Percentiles rank a stretch among this genome's conserved stretches.
Evolutionary conservation across 441 rosid genomes (phyloP).

Genomic region (Gossypium davidsonii): DNA sequence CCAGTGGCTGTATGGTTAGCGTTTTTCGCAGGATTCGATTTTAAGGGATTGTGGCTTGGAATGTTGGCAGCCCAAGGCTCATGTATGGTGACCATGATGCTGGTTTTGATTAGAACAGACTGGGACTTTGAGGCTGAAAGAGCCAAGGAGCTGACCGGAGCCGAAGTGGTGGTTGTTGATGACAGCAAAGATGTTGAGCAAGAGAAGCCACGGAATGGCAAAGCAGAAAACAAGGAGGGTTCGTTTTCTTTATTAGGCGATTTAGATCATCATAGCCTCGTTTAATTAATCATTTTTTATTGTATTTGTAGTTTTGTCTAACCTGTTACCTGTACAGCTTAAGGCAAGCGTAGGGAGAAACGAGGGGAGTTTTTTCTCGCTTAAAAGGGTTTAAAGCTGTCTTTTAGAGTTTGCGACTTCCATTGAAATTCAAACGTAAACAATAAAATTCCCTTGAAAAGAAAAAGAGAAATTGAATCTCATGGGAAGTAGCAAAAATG

Average conservation of each 20-base stretch:
- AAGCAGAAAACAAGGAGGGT: conserved; percentile 37
- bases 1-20: conserved; percentile 75
- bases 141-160: conserved; percentile 58
- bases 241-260: conserved; percentile 20
- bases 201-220: conserved; percentile 22
- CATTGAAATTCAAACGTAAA: neutral
- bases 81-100: conserved; percentile 65
- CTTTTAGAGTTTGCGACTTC: neutral
- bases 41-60: conserved; percentile 80
- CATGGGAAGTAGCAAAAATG: neutral
- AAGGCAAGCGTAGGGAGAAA: neutral
- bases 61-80: conserved; percentile 78
- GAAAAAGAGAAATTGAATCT: neutral
- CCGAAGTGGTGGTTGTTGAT: conserved; percentile 22
- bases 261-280: conserved; percentile 15
- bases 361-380: neutral
- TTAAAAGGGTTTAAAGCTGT: neutral
- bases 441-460: too few species aligned
- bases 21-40: conserved; percentile 54
- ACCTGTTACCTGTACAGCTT: neutral
- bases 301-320: neutral
- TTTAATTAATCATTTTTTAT: conserved; percentile 3
- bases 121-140: conserved; percentile 68
- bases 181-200: conserved; percentile 18
- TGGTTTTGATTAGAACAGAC: conserved; percentile 58